Conservation (phyloP, 2,329 filamentous ascomycete genomes). For the Trichothecium roseum region DNA sequence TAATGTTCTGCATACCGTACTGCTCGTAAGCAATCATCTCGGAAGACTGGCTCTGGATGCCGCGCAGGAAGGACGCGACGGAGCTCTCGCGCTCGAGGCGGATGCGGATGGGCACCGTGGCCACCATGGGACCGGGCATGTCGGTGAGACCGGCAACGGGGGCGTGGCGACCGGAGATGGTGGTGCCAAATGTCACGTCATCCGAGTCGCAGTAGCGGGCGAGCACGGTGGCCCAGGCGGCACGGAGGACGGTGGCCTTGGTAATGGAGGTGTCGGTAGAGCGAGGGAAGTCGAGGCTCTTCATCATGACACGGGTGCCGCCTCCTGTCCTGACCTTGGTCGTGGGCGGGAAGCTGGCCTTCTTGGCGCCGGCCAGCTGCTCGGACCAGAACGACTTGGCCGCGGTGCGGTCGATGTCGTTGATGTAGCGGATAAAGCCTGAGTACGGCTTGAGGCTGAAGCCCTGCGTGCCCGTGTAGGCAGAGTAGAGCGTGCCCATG, state of each 20-base stretch:
- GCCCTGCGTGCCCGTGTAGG: not conserved
- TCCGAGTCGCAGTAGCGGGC: constrained; percentile 7
- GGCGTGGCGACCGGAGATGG: constrained; percentile 11
- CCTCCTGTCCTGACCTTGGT: not conserved
- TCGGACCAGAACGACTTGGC: constrained; percentile 1
- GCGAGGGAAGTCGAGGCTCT: not conserved
- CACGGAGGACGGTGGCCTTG: constrained; percentile 9
- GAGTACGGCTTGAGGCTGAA: constrained; percentile 17
- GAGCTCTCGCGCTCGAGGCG: not conserved
- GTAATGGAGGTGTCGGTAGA: constrained; percentile 4
- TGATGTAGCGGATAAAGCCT: constrained; percentile 29
- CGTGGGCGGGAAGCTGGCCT: not conserved
- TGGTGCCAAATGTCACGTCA: constrained; percentile 11
- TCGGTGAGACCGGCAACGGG: constrained; percentile 9
- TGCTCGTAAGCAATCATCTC: constrained; percentile 9
- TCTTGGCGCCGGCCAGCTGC: constrained; percentile 2
- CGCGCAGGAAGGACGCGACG: constrained; percentile 2
- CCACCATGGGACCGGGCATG: constrained; percentile 11
- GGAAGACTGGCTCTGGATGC: constrained; percentile 5
- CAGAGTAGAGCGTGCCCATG: not conserved
- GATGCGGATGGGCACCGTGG: constrained; percentile 8
- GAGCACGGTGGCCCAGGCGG: constrained; percentile 4
- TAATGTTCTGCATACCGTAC: constrained; percentile 11
- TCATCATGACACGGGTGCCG: not conserved
- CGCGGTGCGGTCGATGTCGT: constrained; percentile 13